These are phyloP conservation scores for Pseudogymnoascus sp. DNA, from an alignment of 2,329 filamentous ascomycete species.

Conservation along the genomic window DNA sequence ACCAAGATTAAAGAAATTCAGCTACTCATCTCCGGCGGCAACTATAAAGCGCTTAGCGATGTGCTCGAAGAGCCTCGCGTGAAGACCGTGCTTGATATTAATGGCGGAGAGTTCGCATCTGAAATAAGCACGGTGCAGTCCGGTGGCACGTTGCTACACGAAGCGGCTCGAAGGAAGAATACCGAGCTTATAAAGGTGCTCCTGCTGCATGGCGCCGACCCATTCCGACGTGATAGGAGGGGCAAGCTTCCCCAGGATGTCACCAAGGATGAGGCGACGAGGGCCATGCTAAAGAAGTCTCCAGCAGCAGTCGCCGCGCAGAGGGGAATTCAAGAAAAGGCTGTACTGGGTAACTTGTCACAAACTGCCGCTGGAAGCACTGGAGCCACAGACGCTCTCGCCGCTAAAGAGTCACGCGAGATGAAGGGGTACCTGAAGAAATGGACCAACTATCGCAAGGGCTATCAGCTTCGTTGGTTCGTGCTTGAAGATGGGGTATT, in stretches of 20 bases:
- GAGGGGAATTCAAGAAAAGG: constrained; percentile 92
- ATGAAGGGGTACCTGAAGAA: constrained; percentile 99
- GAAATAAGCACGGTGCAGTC: constrained; percentile 68
- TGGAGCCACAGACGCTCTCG: constrained; percentile 50
- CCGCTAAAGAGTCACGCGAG: constrained; percentile 80
- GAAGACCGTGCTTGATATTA: constrained; percentile 83
- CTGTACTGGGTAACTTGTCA: constrained; percentile 71
- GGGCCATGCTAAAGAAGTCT: constrained; percentile 83
- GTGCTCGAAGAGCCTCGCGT: constrained; percentile 78
- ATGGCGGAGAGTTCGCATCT: constrained; percentile 79
- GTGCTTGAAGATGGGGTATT: constrained; percentile 94
- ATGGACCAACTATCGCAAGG: constrained; percentile 98
- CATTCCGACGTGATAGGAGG: constrained; percentile 88
- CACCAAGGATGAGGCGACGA: constrained; percentile 86
- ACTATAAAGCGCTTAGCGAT: constrained; percentile 71
- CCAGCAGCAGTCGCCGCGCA: constrained; percentile 92
- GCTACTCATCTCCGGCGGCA: constrained; percentile 59
- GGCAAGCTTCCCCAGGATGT: constrained; percentile 94
- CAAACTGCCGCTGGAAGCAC: constrained; percentile 43
- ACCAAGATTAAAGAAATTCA: constrained; percentile 79
- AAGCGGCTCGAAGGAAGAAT: constrained; percentile 83
- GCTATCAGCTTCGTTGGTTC: constrained; percentile 96
- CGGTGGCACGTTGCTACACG: constrained; percentile 89
- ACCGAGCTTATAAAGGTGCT: constrained; percentile 81
- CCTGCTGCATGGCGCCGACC: constrained; percentile 88